These are phyloP conservation scores for Mucor indicus DNA, from an alignment of 371 early-diverging fungal genomes.

Conservation along the genomic window DNA sequence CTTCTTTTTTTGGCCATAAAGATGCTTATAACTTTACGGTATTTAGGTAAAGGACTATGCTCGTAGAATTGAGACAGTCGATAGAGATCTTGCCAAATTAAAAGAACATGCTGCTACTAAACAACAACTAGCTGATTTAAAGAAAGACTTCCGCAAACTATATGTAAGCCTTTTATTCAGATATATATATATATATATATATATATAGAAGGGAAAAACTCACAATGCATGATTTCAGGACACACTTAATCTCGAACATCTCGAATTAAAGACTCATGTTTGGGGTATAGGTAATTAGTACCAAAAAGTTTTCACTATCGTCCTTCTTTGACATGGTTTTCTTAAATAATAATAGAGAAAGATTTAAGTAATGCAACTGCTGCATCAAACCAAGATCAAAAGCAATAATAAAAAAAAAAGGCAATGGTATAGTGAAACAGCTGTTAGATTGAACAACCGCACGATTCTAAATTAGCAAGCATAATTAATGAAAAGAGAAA, in stretches of 20 bases:
- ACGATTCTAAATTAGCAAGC: too few relatives aligned
- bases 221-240: constrained; percentile 38
- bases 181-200: background rate
- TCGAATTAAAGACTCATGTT: constrained; percentile 73
- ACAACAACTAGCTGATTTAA: constrained; percentile 65
- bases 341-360: constrained; percentile 4
- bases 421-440: too few relatives aligned
- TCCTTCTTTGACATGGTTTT: too few relatives aligned
- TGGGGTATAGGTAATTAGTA: constrained; percentile 60
- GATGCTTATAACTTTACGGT: background rate
- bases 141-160: constrained; percentile 66
- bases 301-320: too few relatives aligned
- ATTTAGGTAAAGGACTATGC: constrained; percentile 51
- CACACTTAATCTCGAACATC: constrained; percentile 66
- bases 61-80: constrained; percentile 70
- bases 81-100: constrained; percentile 60
- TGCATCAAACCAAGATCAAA: background rate
- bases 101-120: constrained; percentile 57
- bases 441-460: too few relatives aligned
- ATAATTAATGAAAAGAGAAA: too few relatives aligned
- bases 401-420: constrained; percentile 1
- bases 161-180: constrained; percentile 52
- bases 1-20: too few relatives aligned
- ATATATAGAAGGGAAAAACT: background rate
- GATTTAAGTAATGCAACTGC: constrained; percentile 3